Evolutionary conservation across 306 rosid species (phyloP).

Genomic region (Cicer bijugum): DNA sequence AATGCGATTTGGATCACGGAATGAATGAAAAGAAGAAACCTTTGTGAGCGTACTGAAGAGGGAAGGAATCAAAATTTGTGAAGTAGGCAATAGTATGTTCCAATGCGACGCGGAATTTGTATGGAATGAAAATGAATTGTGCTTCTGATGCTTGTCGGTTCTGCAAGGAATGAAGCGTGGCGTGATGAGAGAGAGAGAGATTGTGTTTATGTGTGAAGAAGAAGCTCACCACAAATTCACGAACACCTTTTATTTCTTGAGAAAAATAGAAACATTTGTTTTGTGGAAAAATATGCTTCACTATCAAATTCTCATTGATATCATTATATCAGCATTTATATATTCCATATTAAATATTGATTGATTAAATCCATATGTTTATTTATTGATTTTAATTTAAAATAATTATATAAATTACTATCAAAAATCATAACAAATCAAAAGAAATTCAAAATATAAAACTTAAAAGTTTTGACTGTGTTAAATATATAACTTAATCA

Average conservation of each 20-base stretch:
- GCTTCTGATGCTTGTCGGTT: constrained; percentile 38
- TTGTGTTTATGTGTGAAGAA: background rate
- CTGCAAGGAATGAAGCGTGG: constrained; percentile 35
- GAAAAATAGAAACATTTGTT: background rate
- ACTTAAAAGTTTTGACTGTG: too few species aligned
- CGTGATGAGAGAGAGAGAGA: constrained; percentile 39
- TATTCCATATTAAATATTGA: too few species aligned
- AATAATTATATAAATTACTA: too few species aligned
- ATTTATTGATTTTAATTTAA: too few species aligned
- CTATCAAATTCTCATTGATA: too few species aligned
- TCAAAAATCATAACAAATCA: too few species aligned
- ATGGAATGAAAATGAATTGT: background rate
- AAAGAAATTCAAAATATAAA: too few species aligned
- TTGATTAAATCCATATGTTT: too few species aligned
- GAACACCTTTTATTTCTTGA: background rate
- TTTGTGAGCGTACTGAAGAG: background rate
- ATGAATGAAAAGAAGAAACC: constrained; percentile 44
- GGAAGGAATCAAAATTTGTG: background rate
- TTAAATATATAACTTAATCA: too few species aligned
- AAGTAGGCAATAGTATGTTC: background rate
- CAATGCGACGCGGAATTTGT: constrained; percentile 11
- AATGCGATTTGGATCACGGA: background rate
- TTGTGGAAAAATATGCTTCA: background rate
- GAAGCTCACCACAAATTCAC: constrained; percentile 32
- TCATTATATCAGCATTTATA: too few species aligned